Base-by-base conservation (phyloP, 1,284 basidiomycete genomes). In the Lentinus polychrous region DNA sequence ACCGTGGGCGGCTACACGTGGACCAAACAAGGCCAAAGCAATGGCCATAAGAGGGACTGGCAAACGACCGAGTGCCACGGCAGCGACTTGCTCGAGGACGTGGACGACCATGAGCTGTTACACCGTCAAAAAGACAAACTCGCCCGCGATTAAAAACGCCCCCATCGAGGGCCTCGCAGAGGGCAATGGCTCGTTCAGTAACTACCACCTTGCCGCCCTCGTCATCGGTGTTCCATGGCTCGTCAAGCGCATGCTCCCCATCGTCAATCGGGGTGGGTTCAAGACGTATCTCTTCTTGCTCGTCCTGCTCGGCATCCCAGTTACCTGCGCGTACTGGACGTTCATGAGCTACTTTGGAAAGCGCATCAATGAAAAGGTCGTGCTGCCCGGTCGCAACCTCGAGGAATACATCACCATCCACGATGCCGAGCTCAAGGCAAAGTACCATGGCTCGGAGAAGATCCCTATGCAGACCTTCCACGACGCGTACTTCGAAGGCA, bases 391-490 rank as follows among this genome's bases (percentile, higher is more conserved):
- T 53, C 87, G 86, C 66, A 79, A 87, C 57, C 80, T 96, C 54
- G 86, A 89, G 60, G 79, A 88, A 59, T 99, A 99, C 67, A 87
- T 99, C 63, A 86, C 83, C 48, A 87, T 98, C 71, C 86, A 91
- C 58, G 93, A 97, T 72, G 67, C 73, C 1, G 83, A 83, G 53
- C 76, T 99, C 61, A 87, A 82, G 71, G 73, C 75, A 23, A 76
- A 84, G 58, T 97, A 94, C 73, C 70, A 81, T 45, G 81, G 81
- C 57, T 82, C 80, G 66, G 84, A 86, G 66, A 98, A 97, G 72
- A 97, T 99, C 55, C 94, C 94, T 43, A 96, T 97, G 86, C 94
- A 99, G 71, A 71, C 90, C 56, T 96, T 97, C 77, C 88, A 99
- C 66, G 96, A 99, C 72, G 91, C 92, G 54, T 99, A 91, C 74